Conservation (phyloP, 352 stramenopile genomes). For the Detonula confervacea region DNA sequence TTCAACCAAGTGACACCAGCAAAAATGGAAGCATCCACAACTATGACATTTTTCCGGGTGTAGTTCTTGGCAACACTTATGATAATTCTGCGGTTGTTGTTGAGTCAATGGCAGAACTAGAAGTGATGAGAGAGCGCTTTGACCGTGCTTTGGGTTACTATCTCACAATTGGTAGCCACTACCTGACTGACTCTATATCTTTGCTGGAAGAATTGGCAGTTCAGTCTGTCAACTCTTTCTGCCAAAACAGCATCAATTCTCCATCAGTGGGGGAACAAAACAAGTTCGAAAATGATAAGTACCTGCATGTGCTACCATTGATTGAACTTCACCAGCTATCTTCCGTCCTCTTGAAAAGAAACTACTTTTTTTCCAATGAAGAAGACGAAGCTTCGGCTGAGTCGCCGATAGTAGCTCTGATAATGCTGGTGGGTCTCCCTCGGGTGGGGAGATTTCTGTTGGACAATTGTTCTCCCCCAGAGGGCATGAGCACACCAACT, state of each 20-base stretch:
- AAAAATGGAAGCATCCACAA: constrained; percentile 10
- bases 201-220: constrained; percentile 42
- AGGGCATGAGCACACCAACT: constrained; percentile 13
- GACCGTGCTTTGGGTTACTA: constrained; percentile 68
- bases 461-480: constrained; percentile 65
- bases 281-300: constrained; percentile 30
- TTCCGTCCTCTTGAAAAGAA: constrained; percentile 62
- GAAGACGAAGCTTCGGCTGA: constrained; percentile 18
- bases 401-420: constrained; percentile 67
- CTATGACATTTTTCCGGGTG: constrained; percentile 7
- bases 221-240: constrained; percentile 35
- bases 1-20: constrained; percentile 27
- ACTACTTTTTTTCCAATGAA: constrained; percentile 54
- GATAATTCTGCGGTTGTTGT: constrained; percentile 24
- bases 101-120: constrained; percentile 69
- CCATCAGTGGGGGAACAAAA: neutral
- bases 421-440: constrained; percentile 70
- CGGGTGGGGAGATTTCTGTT: constrained; percentile 67
- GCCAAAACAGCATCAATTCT: constrained; percentile 14
- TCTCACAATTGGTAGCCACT: constrained; percentile 62
- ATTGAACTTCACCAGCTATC: constrained; percentile 77
- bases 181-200: constrained; percentile 31
- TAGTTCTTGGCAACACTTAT: constrained; percentile 29
- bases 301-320: constrained; percentile 64
- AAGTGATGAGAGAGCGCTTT: constrained; percentile 74